phyloP scores from a whole-genome alignment of 495 filamentous ascomycete species.

The Penicillium cinerascens region DNA sequence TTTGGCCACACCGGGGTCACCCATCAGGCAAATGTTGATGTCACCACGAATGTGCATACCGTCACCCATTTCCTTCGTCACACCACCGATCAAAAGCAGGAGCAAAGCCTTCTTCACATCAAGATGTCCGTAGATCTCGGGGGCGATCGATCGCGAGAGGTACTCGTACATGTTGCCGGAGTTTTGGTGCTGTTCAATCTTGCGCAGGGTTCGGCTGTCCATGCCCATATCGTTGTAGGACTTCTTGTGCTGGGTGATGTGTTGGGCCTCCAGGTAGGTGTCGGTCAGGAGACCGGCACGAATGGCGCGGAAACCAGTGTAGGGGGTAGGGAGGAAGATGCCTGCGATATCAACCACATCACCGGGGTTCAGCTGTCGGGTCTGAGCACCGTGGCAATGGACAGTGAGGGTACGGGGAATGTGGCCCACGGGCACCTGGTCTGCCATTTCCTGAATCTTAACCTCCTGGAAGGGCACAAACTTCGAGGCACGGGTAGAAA shows the following conservation, averaged over 20 bases:
- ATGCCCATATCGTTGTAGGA: constrained; percentile 84
- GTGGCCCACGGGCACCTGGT: constrained; percentile 96
- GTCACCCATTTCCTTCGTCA: constrained; percentile 95
- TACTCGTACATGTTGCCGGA: constrained; percentile 93
- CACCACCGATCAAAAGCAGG: constrained; percentile 90
- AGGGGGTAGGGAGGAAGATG: constrained; percentile 94
- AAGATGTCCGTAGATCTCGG: constrained; percentile 92
- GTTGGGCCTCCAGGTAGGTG: constrained; percentile 92
- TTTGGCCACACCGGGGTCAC: constrained; percentile 98
- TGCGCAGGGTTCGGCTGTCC: constrained; percentile 69
- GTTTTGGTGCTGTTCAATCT: constrained; percentile 75
- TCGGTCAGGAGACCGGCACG: constrained; percentile 91
- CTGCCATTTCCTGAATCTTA: constrained; percentile 97
- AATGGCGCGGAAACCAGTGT: constrained; percentile 96
- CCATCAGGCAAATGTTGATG: constrained; percentile 98
- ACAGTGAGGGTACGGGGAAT: constrained; percentile 89
- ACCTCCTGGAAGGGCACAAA: constrained; percentile 98
- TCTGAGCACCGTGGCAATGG: constrained; percentile 81
- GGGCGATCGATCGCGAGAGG: constrained; percentile 90
- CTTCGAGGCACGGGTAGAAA: constrained; percentile 91
- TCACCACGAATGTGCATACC: constrained; percentile 98
- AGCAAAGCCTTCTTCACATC: constrained; percentile 98
- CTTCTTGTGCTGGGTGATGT: constrained; percentile 94
- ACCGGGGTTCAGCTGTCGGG: constrained; percentile 83
- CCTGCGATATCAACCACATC: constrained; percentile 91